Base-by-base conservation (phyloP, 2,329 filamentous ascomycete genomes). In the Orbilia ellipsospora region DNA sequence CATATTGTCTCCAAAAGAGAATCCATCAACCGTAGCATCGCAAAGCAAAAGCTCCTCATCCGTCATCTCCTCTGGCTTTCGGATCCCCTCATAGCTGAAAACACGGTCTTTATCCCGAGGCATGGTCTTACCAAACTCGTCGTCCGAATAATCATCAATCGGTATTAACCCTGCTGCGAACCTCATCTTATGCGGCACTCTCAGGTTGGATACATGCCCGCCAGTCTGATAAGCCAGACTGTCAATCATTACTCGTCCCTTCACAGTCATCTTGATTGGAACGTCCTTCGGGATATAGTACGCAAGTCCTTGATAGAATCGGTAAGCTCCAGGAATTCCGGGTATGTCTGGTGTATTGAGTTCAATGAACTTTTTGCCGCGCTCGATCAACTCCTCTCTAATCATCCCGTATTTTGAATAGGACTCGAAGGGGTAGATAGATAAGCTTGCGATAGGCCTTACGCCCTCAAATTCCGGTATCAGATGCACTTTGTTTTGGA, bases 241-340 rank as follows among this genome's bases (percentile, higher is more conserved):
- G 80, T 97, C 94, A 23, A 97, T 85, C 93, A 97, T 97, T 77
- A 96, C 87, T 36, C 93, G 89, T n/a, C 93, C 92, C 76, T 93
- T 92, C 81, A 96, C 90, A 80, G 93, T 93, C 82, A 96, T 90
- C 81, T 93, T 94, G 80, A 91, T 84, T 15, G 92, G 84, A 72
- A 86, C 84, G 79, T 90, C 90, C 84, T 92, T 92, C 6, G 12
- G 18, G 1, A 31, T n/a, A 13, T 18, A 16, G n/a, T 52, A 97
- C 0, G 92, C 93, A 83, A 96, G 89, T 2, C 94, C 93, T 61
- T 93, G 90, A 81, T 94, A 91, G 80, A 20, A 1, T 44, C 48
- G 52, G 26, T 51, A 64, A 5, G 45, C 48, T 6, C 60, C 60
- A 7, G 60, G 60, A 26, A 52, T 64, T n/a, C 88, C 89, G 78